Evolutionary conservation across 78 protist genomes (phyloP).

Genomic region (Acrasis kona): DNA sequence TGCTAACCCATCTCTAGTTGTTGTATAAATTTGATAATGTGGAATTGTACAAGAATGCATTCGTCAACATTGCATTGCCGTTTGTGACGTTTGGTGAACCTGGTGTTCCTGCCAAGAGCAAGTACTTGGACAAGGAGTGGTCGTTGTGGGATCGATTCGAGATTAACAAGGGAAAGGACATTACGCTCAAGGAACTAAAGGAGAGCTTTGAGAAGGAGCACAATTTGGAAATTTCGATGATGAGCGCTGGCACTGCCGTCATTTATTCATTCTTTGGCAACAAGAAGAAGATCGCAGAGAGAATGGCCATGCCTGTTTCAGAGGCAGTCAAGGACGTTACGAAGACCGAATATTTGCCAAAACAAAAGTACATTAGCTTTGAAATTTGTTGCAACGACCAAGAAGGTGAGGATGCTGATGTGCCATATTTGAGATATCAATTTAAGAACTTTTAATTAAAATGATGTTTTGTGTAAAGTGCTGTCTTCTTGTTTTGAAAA

Average conservation of each 20-base stretch:
- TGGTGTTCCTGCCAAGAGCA: conserved; percentile 52
- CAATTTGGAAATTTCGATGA: conserved; percentile 29
- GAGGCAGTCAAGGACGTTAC: background rate
- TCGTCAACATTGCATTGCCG: conserved; percentile 95
- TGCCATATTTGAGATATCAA: background rate
- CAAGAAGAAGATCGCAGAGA: background rate
- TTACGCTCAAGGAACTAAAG: conserved; percentile 29
- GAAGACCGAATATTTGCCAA: background rate
- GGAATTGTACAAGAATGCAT: conserved; percentile 76
- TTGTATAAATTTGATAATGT: too few relatives aligned
- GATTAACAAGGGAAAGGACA: conserved; percentile 31
- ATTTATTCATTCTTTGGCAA: background rate
- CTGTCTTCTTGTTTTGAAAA: too few relatives aligned
- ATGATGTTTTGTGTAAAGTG: too few relatives aligned
- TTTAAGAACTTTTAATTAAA: background rate
- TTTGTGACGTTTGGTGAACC: conserved; percentile 87
- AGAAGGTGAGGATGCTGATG: background rate
- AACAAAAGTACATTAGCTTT: background rate
- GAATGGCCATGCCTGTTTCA: background rate
- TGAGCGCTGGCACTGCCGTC: background rate
- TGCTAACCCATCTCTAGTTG: too few relatives aligned
- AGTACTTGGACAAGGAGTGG: background rate
- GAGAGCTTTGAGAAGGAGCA: conserved; percentile 13
- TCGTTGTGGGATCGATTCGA: conserved; percentile 42
- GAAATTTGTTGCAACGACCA: background rate